A percentile compares a stretch with the other conserved stretches of the same genome.
Evolutionary conservation across 75 land plant species (phyloP).

Genomic region (Cryptomeria japonica): DNA sequence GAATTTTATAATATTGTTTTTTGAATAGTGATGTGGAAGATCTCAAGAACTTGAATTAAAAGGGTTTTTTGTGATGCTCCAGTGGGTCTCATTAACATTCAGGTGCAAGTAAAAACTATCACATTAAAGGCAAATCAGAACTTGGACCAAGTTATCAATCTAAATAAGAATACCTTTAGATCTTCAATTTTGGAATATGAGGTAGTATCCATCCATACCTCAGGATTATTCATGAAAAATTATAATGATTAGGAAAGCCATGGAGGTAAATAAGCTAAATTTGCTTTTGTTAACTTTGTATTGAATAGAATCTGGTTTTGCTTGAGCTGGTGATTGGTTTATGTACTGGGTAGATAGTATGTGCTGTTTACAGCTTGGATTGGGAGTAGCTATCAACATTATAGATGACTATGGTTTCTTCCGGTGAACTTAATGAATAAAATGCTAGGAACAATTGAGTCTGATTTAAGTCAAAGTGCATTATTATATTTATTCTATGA

Average conservation of each 20-base stretch:
- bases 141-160: neutral
- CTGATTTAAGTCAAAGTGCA: neutral
- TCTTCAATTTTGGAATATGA: neutral
- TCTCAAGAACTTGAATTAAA: neutral
- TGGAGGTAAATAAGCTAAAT: neutral
- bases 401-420: neutral
- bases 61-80: neutral
- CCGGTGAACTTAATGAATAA: neutral
- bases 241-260: neutral
- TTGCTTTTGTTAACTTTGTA: neutral
- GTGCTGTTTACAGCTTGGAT: neutral
- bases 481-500: neutral
- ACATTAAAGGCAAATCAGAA: neutral
- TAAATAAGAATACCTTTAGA: neutral
- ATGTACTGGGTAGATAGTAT: neutral
- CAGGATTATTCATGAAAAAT: neutral
- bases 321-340: neutral
- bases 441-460: neutral
- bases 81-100: neutral
- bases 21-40: neutral
- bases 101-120: neutral
- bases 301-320: neutral
- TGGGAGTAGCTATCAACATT: neutral
- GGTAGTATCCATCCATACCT: neutral
- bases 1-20: too few relatives aligned